Evolutionary conservation across 1,284 basidiomycete genomes (phyloP), one percentile per base, ranked within the genome.

Genomic region (Waitea zeae): DNA sequence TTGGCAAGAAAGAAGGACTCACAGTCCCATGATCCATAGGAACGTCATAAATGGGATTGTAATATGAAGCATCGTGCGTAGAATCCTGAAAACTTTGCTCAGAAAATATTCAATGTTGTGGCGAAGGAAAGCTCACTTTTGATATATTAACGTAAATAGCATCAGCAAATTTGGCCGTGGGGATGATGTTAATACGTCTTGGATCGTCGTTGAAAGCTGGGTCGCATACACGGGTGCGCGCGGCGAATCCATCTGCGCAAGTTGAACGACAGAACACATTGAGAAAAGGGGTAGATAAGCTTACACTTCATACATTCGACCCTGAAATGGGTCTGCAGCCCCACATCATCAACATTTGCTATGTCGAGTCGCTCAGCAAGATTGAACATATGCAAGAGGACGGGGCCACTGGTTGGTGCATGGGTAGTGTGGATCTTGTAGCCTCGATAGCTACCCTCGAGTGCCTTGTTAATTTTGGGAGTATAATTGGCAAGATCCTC

Each of bases 1-100:
- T 14, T n/a, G 27, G 17, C 7, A 15, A 20, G 38, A 30, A 28
- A 32, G 32, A 31, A 39, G 35, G 42, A 36, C 72, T 44, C 44
- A 83, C 81, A 1, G 90, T 96, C 26, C 92, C 90, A 54, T 90
- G 84, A 52, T 93, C 86, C 4, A 60, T 61, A 17, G 64, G 63
- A 15, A 83, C 56, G 43, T 88, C 87, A 45, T 73, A 88, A 29
- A 78, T 62, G 1, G 90, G 82, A 17, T 83, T 66, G 50, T 96
- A 95, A 53, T 92, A 90, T 17, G 71, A 66, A 2, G 81, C 63
- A 2, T 64, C 51, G 50, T 93, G 88, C 0, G 92, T 93, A 2
- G 48, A 58, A 48, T 84, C 72, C 82, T 89, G 46, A 3, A 31
- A 28, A 41, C 24, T 27, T 33, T 44, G 33, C 30, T 36, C 45